These are phyloP conservation scores for Pythium chondricola DNA, from an alignment of 352 stramenopile genomes.

Conservation along the genomic window DNA sequence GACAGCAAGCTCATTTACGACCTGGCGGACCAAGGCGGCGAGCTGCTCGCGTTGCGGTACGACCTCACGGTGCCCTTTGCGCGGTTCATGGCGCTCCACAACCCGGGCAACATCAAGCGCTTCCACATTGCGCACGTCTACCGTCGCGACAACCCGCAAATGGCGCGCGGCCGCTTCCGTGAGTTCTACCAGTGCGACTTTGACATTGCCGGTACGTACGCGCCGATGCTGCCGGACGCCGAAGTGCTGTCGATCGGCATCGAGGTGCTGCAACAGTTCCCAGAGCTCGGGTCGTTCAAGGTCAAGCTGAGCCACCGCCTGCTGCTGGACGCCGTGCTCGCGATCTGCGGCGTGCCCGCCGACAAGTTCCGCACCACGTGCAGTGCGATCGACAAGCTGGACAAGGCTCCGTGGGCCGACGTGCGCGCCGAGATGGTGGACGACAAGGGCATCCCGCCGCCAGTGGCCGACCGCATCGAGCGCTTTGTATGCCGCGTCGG, in stretches of 20 bases:
- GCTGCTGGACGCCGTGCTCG: conserved; percentile 96
- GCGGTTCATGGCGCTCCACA: conserved; percentile 96
- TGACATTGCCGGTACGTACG: conserved; percentile 95
- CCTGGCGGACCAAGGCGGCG: conserved; percentile 96
- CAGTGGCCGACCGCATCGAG: conserved; percentile 93
- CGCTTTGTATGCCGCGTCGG: conserved; percentile 91
- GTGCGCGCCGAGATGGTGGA: conserved; percentile 94
- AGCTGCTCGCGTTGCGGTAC: conserved; percentile 93
- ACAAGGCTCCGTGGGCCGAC: conserved; percentile 95
- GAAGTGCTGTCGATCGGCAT: conserved; percentile 95
- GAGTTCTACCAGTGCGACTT: conserved; percentile 99
- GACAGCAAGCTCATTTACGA: conserved; percentile 99
- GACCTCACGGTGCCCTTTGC: conserved; percentile 98
- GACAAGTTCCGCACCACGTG: conserved; percentile 98
- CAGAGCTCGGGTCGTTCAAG: conserved; percentile 87
- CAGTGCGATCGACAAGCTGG: conserved; percentile 98
- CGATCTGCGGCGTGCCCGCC: conserved; percentile 94
- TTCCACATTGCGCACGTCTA: conserved; percentile 98
- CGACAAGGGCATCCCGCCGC: conserved; percentile 91
- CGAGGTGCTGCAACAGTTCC: conserved; percentile 87
- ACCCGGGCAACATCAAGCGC: conserved; percentile 97
- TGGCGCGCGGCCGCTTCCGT: conserved; percentile 93
- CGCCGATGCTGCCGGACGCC: conserved; percentile 94
- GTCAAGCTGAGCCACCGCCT: conserved; percentile 98
- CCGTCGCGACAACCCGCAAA: conserved; percentile 92